Conservation (phyloP, 495 filamentous ascomycete genomes). For the Penicillium silybi region DNA sequence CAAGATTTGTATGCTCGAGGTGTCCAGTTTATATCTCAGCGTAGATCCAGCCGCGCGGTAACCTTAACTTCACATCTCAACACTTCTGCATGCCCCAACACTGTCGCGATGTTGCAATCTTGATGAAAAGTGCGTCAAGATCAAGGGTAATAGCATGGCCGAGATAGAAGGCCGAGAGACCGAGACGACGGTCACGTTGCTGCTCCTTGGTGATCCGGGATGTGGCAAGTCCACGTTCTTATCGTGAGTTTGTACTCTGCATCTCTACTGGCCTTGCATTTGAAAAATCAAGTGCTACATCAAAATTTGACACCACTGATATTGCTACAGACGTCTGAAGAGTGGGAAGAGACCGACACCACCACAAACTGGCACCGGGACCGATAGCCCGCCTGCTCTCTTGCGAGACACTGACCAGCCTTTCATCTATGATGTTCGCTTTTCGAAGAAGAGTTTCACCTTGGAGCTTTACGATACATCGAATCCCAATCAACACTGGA, state of each 20-base stretch:
- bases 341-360: constrained; percentile 14
- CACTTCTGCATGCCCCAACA: background rate
- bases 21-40: background rate
- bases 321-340: constrained; percentile 23
- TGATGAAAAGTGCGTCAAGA: background rate
- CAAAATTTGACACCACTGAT: background rate
- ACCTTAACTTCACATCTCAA: background rate
- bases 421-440: constrained; percentile 71
- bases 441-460: constrained; percentile 62
- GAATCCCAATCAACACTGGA: constrained; percentile 67
- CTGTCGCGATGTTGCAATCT: background rate
- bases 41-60: background rate
- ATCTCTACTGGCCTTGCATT: background rate
- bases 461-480: constrained; percentile 79
- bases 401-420: constrained; percentile 79
- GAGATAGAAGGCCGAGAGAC: constrained; percentile 9
- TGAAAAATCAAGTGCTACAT: background rate
- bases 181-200: constrained; percentile 55
- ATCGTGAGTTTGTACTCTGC: constrained; percentile 57
- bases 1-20: background rate
- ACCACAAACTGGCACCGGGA: background rate
- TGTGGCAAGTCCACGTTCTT: constrained; percentile 88
- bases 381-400: constrained; percentile 22
- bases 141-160: constrained; percentile 4
- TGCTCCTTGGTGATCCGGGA: constrained; percentile 74